Conservation (phyloP, 306 rosid species). For the Cicer cuneatum region DNA sequence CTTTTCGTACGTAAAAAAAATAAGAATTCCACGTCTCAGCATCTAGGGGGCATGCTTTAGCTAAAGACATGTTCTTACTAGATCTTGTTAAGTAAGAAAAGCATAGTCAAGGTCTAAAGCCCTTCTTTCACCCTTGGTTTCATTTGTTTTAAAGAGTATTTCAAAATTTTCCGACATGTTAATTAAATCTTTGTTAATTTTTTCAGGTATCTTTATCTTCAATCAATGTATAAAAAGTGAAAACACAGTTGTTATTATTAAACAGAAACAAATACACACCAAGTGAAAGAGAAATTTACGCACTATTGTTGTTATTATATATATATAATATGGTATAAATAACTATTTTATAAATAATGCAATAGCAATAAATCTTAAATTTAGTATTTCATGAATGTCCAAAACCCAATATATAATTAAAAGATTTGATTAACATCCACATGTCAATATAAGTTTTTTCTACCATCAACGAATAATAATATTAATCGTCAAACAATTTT, state of each 20-base stretch:
- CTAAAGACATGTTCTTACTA: conserved; percentile 63
- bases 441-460: no score
- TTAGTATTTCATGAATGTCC: no score
- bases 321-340: not conserved
- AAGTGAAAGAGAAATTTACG: not conserved
- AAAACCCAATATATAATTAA: no score
- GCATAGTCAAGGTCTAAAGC: conserved; percentile 85
- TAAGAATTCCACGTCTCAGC: conserved; percentile 50
- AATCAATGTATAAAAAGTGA: conserved; percentile 43
- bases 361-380: not conserved
- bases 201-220: conserved; percentile 50
- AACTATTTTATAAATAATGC: not conserved
- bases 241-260: conserved; percentile 31
- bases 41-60: conserved; percentile 47
- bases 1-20: conserved; percentile 21
- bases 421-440: no score
- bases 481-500: no score
- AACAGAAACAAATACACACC: not conserved
- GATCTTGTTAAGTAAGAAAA: conserved; percentile 80
- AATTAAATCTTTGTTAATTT: conserved; percentile 43
- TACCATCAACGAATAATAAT: no score
- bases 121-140: conserved; percentile 42
- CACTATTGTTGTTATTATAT: no score
- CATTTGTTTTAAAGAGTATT: conserved; percentile 37
- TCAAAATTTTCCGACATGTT: conserved; percentile 44